phyloP scores from a whole-genome alignment of 2,329 filamentous ascomycete species.

The Leptodontidium sp. region DNA sequence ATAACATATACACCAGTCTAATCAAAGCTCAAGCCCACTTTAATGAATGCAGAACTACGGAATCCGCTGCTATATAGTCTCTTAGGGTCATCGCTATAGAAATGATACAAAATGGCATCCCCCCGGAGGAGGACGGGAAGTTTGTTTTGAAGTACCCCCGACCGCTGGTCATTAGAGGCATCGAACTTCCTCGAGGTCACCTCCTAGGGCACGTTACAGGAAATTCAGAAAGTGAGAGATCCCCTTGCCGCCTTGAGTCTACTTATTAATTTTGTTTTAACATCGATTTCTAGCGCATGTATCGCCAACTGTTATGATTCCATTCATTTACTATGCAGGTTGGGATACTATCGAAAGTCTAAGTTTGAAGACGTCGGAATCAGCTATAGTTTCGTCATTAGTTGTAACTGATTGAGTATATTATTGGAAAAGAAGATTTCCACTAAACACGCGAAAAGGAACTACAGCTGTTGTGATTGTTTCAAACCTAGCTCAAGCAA shows the following conservation, averaged over 20 bases:
- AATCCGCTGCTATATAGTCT: background rate
- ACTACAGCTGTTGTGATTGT: too few relatives aligned
- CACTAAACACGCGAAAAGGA: too few relatives aligned
- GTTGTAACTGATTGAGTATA: too few relatives aligned
- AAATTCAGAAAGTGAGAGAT: slow-evolving; percentile 27
- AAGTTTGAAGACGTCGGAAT: too few relatives aligned
- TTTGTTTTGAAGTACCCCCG: too few relatives aligned
- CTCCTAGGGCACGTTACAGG: background rate
- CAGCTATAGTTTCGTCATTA: too few relatives aligned
- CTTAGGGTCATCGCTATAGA: background rate
- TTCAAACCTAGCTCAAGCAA: background rate
- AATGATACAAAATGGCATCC: slow-evolving; percentile 10
- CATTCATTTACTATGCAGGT: slow-evolving; percentile 11
- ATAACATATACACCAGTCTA: background rate
- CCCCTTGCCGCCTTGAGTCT: background rate
- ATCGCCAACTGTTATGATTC: slow-evolving; percentile 23
- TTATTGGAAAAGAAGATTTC: too few relatives aligned
- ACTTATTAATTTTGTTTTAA: slow-evolving; percentile 21
- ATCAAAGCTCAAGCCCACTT: slow-evolving; percentile 6
- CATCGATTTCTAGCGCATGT: slow-evolving; percentile 25
- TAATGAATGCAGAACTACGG: slow-evolving; percentile 1
- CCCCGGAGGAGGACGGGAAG: background rate
- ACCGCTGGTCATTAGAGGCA: too few relatives aligned
- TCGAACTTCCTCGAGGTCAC: too few relatives aligned
- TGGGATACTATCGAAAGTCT: too few relatives aligned